Evolutionary conservation across 1,284 basidiomycete genomes (phyloP).

Genomic region (Puccinia horiana): DNA sequence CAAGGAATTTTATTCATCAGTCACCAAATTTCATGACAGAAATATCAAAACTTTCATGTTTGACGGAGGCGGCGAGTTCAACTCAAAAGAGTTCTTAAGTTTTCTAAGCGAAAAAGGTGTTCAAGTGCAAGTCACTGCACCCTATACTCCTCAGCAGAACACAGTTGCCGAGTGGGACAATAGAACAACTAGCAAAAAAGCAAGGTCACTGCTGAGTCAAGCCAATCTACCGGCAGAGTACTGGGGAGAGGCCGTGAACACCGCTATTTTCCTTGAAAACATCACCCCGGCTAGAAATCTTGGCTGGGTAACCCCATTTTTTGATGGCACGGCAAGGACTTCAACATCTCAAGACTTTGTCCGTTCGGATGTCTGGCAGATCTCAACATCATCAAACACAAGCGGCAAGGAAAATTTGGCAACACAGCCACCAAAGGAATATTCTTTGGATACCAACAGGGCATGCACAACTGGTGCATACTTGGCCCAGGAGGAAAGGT

Average conservation of each 20-base stretch:
- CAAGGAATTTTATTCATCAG: not conserved
- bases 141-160: too few species aligned
- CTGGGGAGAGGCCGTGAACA: not conserved
- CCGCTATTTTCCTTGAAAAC: not conserved
- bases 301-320: not conserved
- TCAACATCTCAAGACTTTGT: not conserved
- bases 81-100: not conserved
- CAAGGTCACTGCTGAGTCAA: not conserved
- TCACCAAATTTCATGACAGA: not conserved
- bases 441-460: not conserved
- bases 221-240: not conserved
- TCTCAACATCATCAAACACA: not conserved
- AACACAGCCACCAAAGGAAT: not conserved
- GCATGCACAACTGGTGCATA: conserved; percentile 6
- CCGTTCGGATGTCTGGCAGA: not conserved
- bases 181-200: not conserved
- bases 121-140: not conserved
- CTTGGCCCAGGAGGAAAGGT: not conserved
- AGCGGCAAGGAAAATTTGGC: not conserved
- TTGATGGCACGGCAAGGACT: not conserved
- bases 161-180: not conserved
- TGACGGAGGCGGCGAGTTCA: conserved; percentile 11
- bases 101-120: conserved; percentile 10
- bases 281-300: not conserved
- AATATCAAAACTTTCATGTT: conserved; percentile 2